Evolutionary conservation across 768 basidiomycete genomes (phyloP), one percentile per base, ranked within the genome.

Genomic region (Pholiota microspora): DNA sequence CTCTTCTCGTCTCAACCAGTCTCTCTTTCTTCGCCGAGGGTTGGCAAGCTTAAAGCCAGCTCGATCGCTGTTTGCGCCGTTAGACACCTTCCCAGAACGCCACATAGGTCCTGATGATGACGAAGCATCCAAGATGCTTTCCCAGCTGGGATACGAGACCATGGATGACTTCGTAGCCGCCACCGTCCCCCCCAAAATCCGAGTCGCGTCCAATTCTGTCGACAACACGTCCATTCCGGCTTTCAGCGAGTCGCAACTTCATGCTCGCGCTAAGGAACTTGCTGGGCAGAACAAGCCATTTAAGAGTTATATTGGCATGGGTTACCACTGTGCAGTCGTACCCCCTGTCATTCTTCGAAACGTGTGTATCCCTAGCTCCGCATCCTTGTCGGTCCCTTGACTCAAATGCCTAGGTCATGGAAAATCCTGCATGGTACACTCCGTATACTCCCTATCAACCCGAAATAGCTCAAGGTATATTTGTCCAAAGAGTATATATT

Each of bases 391-490:
- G 29, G 53, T 48, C n/a, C 40, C 40, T 13, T 46, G 29, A 46
- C 58, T 44, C 21, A 15, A 47, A 47, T 49, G 25, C 53, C 2
- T 53, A 92, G 91, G 75, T 92, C 56, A 85, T 88, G 76, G 95
- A 99, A 72, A 98, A 96, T 66, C 96, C 94, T 24, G 92, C 89
- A 3, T 99, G 96, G 96, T 98, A 98, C 71, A 98, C 95, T 5
- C 92, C 89, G 13, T 95, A 96, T 69, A 95, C 94, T 0, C 93
- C 94, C 1, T 95, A 95, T 72, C 94, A 97, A 65, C 94, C 96
- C 1, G 96, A 99, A 78, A 89, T 98, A 69, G 86, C 96, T n/a
- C 96, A 99, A 84, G 96, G 93, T 89, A 42, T 49, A 49, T 21
- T 25, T 6, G 13, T 7, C 53, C 23, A 18, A 50, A 35, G 50